Evolutionary conservation across 1,284 basidiomycete species (phyloP).

Genomic region (Malassezia psittaci): DNA sequence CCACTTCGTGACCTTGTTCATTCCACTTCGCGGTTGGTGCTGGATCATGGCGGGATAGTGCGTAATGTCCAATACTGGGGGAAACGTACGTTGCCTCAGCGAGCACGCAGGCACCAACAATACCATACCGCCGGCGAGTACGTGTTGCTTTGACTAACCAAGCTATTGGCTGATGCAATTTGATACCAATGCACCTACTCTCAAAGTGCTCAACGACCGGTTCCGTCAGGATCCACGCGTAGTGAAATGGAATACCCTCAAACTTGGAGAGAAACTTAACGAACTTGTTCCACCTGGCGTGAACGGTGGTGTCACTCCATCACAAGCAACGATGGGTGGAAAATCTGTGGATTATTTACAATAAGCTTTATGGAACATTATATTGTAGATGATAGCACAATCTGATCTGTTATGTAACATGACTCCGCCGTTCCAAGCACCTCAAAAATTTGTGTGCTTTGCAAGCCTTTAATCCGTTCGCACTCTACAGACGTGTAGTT

Average conservation of each 20-base stretch:
- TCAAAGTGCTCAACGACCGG: constrained; percentile 58
- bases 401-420: constrained; percentile 78
- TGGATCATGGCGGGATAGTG: constrained; percentile 69
- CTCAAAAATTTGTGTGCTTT: constrained; percentile 64
- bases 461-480: constrained; percentile 65
- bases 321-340: constrained; percentile 16
- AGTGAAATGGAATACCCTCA: constrained; percentile 69
- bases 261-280: constrained; percentile 60
- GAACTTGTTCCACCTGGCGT: constrained; percentile 37
- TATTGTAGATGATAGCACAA: constrained; percentile 20
- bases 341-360: constrained; percentile 15
- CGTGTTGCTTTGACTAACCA: constrained; percentile 49
- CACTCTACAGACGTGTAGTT: constrained; percentile 95
- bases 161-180: constrained; percentile 86
- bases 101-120: constrained; percentile 62
- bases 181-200: constrained; percentile 65
- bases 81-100: constrained; percentile 62
- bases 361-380: neutral
- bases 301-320: constrained; percentile 21
- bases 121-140: constrained; percentile 65
- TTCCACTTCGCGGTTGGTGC: constrained; percentile 62
- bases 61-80: constrained; percentile 68
- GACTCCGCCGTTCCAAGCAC: constrained; percentile 85
- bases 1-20: constrained; percentile 67
- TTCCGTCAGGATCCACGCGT: constrained; percentile 70